Evolutionary conservation across 352 stramenopile genomes (phyloP).

Genomic region (Thalassiosira hispida): DNA sequence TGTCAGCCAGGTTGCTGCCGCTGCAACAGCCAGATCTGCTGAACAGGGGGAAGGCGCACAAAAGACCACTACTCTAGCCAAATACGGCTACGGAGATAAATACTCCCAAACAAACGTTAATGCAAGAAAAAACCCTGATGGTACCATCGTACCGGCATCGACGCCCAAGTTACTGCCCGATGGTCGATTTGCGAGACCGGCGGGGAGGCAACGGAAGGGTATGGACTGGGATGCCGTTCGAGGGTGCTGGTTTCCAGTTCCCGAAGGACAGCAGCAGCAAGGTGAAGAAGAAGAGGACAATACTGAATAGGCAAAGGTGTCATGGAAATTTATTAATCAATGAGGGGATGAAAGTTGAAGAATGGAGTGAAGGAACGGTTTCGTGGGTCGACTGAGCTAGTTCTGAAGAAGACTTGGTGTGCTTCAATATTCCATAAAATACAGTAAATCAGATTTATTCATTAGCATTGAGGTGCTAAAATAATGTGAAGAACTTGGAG

Average conservation of each 20-base stretch:
- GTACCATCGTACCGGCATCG: slow-evolving; percentile 61
- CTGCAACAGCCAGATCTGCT: no score
- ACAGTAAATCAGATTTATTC: no score
- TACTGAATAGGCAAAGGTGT: slow-evolving; percentile 3
- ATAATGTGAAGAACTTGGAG: no score
- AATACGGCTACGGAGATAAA: slow-evolving; percentile 52
- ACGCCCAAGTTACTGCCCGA: slow-evolving; percentile 68
- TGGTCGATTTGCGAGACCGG: slow-evolving; percentile 61
- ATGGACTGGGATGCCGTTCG: slow-evolving; percentile 76
- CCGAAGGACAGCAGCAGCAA: background rate
- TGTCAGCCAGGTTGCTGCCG: no score
- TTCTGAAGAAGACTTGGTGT: no score
- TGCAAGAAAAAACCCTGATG: slow-evolving; percentile 62
- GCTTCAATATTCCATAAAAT: no score
- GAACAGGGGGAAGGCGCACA: no score
- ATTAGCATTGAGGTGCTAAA: no score
- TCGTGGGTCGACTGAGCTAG: no score
- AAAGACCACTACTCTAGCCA: slow-evolving; percentile 7
- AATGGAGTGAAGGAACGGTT: no score
- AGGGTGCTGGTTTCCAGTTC: slow-evolving; percentile 66
- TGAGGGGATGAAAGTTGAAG: no score
- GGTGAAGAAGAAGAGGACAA: background rate
- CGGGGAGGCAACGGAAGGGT: slow-evolving; percentile 68
- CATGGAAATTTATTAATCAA: no score
- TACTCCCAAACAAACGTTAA: slow-evolving; percentile 61